Percentiles rank a stretch among this genome's conserved stretches.
Conservation (phyloP, 2,329 filamentous ascomycete genomes). For the Colletotrichum salicis region DNA sequence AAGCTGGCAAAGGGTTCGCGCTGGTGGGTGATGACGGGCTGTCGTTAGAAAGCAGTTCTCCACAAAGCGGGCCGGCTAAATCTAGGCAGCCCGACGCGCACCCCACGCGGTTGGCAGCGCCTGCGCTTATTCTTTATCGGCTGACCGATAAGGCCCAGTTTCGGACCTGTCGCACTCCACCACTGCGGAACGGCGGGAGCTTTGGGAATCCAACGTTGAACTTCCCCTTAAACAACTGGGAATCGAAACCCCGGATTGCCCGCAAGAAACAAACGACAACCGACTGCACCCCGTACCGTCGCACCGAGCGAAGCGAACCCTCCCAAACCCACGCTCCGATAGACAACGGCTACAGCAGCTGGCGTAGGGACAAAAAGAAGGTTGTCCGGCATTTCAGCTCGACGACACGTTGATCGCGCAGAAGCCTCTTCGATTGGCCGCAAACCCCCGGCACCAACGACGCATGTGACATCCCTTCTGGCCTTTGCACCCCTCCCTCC, state of each 20-base stretch:
- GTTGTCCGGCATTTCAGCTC: constrained; percentile 7
- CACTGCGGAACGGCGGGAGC: constrained; percentile 33
- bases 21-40: background rate
- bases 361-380: background rate
- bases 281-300: constrained; percentile 3
- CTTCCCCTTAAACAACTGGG: constrained; percentile 32
- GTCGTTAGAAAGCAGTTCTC: constrained; percentile 21
- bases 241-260: constrained; percentile 16
- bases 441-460: constrained; percentile 23
- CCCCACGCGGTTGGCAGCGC: constrained; percentile 6
- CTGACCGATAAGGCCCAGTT: constrained; percentile 24
- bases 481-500: constrained; percentile 33
- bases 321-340: background rate
- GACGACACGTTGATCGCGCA: constrained; percentile 17
- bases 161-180: constrained; percentile 27
- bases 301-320: background rate
- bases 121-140: constrained; percentile 29
- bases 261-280: constrained; percentile 22
- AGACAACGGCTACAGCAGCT: background rate
- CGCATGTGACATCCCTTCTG: constrained; percentile 36
- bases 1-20: background rate
- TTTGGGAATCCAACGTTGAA: constrained; percentile 22
- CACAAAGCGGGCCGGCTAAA: constrained; percentile 22
- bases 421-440: constrained; percentile 31
- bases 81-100: background rate